Base-by-base conservation (phyloP, 1,139 yeast species). In the Hemisphaericaspora lyxosophila region DNA sequence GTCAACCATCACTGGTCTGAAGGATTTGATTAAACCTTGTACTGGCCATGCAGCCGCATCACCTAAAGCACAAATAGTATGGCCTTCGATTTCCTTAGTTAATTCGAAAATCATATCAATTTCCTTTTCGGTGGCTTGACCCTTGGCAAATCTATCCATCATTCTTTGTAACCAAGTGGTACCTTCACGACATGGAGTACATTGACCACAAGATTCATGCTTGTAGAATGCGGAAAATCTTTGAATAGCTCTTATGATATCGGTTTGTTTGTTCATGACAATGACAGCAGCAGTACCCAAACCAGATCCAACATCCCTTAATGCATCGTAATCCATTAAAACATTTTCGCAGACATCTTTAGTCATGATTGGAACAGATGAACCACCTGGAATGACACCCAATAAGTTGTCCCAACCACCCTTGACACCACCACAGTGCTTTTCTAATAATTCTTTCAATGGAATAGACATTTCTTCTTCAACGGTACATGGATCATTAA, bases 1-100 rank as follows among this genome's bases (percentile, higher is more conserved):
- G 38, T 80, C 86, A 52, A 80, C 82, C 78, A 86, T 79, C 45
- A 80, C 78, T 5, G 95, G 95, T 60, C 87, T 78, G 74, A 86
- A 86, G 51, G 85, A 81, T 59, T 82, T 81, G 51, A 86, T 83
- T 51, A 86, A 75, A 42, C 95, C 95, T 67, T 86, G 95, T 44
- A 86, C 74, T 35, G 95, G 95, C 95, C 95, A 86, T 33, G 94
- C 90, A 44, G 95, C 89, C 29, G 95, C 95, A 62, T 86, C 95
- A 46, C 95, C 95, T 54, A 86, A 73, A 20, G 94, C 95, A 69
- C 95, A 86, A 54, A 86, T 86, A 40, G 95, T 85, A 67, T 86
- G 95, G 38, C 94, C 95, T 65, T 86, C 95, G 51, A 86, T 79
- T 60, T 85, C 87, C 67, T 85, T 84, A 45, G 90, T 81, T 50